Evolutionary conservation across 352 stramenopile genomes (phyloP).

Genomic region (Thalassiosira mediterranea): DNA sequence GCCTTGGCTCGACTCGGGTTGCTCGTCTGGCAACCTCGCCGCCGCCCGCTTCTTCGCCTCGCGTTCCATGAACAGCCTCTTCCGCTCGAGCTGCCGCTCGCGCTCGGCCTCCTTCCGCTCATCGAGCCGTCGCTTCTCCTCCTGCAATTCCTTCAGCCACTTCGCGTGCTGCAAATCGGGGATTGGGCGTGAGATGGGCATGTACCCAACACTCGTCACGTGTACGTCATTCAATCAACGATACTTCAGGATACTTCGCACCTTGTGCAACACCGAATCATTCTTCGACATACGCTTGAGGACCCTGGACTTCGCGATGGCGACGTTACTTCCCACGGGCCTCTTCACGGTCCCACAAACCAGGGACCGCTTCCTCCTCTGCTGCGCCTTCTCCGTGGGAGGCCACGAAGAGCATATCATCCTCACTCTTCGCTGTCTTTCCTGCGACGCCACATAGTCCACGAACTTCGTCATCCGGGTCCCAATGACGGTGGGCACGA

Average conservation of each 20-base stretch:
- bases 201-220: too few species aligned
- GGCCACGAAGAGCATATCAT: slow-evolving; percentile 24
- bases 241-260: slow-evolving; percentile 3
- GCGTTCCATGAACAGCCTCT: slow-evolving; percentile 48
- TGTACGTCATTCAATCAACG: background rate
- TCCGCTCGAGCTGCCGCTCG: slow-evolving; percentile 37
- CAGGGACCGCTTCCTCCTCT: slow-evolving; percentile 11
- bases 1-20: too few species aligned
- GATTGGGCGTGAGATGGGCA: too few species aligned
- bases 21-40: slow-evolving; percentile 13
- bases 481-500: background rate
- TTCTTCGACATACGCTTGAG: slow-evolving; percentile 55
- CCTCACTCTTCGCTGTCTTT: slow-evolving; percentile 3
- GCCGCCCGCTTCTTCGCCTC: slow-evolving; percentile 57
- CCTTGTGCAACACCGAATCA: slow-evolving; percentile 45
- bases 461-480: slow-evolving; percentile 11
- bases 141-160: slow-evolving; percentile 57
- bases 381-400: slow-evolving; percentile 10
- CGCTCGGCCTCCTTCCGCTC: slow-evolving; percentile 37
- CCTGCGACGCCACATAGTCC: slow-evolving; percentile 19
- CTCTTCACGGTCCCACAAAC: slow-evolving; percentile 30
- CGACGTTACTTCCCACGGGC: slow-evolving; percentile 30
- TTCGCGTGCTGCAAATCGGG: slow-evolving; percentile 43
- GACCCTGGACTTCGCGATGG: slow-evolving; percentile 42
- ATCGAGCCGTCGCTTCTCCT: slow-evolving; percentile 24